Base-by-base conservation (phyloP, 495 filamentous ascomycete genomes). In the Ramalina peruviana region DNA sequence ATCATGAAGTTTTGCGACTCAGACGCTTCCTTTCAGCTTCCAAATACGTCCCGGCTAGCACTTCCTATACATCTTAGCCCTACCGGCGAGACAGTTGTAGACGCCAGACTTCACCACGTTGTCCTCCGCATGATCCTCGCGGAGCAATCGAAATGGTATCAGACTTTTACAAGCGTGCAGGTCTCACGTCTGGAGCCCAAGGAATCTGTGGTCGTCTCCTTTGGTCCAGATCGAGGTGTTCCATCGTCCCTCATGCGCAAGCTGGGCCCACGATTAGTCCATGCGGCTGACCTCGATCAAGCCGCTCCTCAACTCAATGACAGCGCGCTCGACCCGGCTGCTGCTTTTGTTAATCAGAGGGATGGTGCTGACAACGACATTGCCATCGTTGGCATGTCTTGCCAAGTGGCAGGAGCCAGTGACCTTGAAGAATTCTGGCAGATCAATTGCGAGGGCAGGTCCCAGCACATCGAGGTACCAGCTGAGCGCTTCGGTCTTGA, bases 91-190 rank as follows among this genome's bases (percentile, higher is more conserved):
- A 25, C 1, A 0, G 23, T 25, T 4, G 23, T 3, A 2, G 23
- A 25, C 23, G 23, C 23, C 4, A 25, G 23, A 25, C 58, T 72
- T 10, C 62, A 67, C 37, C 52, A 60, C 7, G 16, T 65, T 12
- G 65, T 63, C 2, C 50, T 72, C 2, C 60, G 58, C 3, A 55
- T 66, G 4, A 69, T 78, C 21, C 57, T 78, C 0, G 45, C 63
- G 10, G 51, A 73, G 50, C 64, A 56, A 30, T 63, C 62, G 6
- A 45, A 67, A 4, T 78, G 74, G 74, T 61, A 61, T 50, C 46
- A 60, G 9, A 68, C 65, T 0, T 62, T 65, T 38, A 46, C 50
- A 1, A 46, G 54, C 4, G 36, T 58, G 7, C 54, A 57, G 15
- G 3, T 19, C 3, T 49, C 45, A 12, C 40, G 19, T 9, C 16